Base-by-base conservation (phyloP, 805 yeast genomes). In the Saccharomycopsis schoenii region DNA sequence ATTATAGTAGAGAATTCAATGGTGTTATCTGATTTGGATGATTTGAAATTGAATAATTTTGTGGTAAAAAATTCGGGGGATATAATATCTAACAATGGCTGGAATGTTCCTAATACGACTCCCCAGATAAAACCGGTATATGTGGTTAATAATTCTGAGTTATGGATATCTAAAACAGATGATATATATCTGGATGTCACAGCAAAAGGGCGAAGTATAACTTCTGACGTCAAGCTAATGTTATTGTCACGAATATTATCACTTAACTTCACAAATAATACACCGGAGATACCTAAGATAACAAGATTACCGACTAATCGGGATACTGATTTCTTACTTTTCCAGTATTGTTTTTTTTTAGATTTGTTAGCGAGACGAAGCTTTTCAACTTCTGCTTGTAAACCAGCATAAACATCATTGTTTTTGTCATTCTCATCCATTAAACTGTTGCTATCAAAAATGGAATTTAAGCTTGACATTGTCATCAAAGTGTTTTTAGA, bases 1-100 rank as follows among this genome's bases (percentile, higher is more conserved):
- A 77, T 66, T 25, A 62, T 42, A 12, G 56, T 17, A 8, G 58
- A 36, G 37, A 60, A 58, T 36, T 58, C 63, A 25, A 41, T 39
- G 10, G 37, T 36, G 24, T 36, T 37, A 19, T 40, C 57, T 17
- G 56, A 43, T 19, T 55, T 56, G 10, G n/a, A 40, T 9, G 54
- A 17, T 15, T 56, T 57, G 14, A 61, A 61, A 36, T 58, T 25
- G 42, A 57, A 62, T 4, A 63, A 25, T 42, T 57, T 57, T 12
- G n/a, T 36, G 12, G 42, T 57, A 52, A 54, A 61, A 15, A 9
- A 25, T 15, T 40, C 41, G 21, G 64, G 64, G 21, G 58, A 61
- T 3, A 61, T 14, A 9, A 34, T 21, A 51, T 63, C 64, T 12
- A 61, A 41, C 8, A 56, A 40, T 4, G 66, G 66, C 40, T 63